A percentile compares a stretch with the other conserved stretches of the same genome.
phyloP scores from a whole-genome alignment of 495 filamentous ascomycete species.

The Patellaria atrata region DNA sequence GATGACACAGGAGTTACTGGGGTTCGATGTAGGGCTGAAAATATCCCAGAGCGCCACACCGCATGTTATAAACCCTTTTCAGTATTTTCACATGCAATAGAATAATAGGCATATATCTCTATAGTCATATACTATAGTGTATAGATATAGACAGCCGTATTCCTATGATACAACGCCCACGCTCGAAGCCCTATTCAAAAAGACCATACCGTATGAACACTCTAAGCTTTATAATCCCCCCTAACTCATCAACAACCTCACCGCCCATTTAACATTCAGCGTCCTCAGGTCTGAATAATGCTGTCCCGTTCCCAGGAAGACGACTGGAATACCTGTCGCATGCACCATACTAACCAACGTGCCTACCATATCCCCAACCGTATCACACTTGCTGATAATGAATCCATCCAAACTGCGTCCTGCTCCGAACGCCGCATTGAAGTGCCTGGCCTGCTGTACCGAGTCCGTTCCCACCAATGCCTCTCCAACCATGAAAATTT shows the following conservation, averaged over 20 bases:
- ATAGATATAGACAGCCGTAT: too few species aligned
- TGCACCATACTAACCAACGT: constrained; percentile 95
- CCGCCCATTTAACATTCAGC: constrained; percentile 83
- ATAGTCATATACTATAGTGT: too few species aligned
- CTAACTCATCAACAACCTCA: constrained; percentile 56
- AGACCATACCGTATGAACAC: too few species aligned
- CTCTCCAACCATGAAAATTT: constrained; percentile 98
- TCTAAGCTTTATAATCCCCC: too few species aligned
- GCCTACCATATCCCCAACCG: constrained; percentile 96
- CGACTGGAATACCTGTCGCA: constrained; percentile 86
- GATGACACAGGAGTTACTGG: too few species aligned
- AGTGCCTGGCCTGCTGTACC: constrained; percentile 88
- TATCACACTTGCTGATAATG: constrained; percentile 97
- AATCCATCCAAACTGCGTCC: constrained; percentile 79
- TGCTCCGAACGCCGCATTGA: constrained; percentile 80
- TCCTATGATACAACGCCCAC: too few species aligned
- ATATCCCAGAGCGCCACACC: too few species aligned
- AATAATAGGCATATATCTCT: too few species aligned
- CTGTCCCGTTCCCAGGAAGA: constrained; percentile 90
- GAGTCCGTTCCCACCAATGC: constrained; percentile 89
- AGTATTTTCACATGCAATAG: too few species aligned
- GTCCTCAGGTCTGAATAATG: constrained; percentile 93
- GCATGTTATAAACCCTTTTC: too few species aligned
- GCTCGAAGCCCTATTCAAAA: too few species aligned
- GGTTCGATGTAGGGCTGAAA: too few species aligned